A percentile compares a stretch with the other conserved stretches of the same genome.
phyloP scores from a whole-genome alignment of 1,139 yeast species.

The Taiozyma sp. region DNA sequence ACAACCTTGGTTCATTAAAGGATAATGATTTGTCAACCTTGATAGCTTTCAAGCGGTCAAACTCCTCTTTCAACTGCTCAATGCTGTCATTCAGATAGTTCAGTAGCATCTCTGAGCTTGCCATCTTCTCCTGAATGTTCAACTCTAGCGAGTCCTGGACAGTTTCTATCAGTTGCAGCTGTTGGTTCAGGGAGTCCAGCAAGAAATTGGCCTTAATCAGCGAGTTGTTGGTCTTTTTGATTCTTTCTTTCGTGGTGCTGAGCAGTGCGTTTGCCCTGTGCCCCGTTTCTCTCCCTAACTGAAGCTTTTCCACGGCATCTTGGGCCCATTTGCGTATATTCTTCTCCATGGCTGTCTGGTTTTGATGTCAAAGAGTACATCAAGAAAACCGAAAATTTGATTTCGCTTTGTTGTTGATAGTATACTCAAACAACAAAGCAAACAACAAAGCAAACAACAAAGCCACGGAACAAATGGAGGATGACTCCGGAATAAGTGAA shows the following conservation, averaged over 20 bases:
- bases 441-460: neutral
- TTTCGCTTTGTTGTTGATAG: neutral
- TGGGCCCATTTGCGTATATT: slow-evolving; percentile 24
- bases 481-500: neutral
- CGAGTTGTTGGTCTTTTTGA: slow-evolving; percentile 22
- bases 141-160: slow-evolving; percentile 28
- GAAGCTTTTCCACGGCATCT: slow-evolving; percentile 31
- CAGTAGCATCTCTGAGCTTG: slow-evolving; percentile 24
- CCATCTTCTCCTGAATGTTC: slow-evolving; percentile 24
- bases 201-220: slow-evolving; percentile 28
- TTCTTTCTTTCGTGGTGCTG: slow-evolving; percentile 16
- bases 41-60: slow-evolving; percentile 29
- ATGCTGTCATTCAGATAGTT: slow-evolving; percentile 25
- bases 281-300: slow-evolving; percentile 33
- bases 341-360: neutral
- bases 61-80: slow-evolving; percentile 28
- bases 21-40: slow-evolving; percentile 26
- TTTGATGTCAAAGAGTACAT: neutral
- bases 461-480: neutral
- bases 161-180: slow-evolving; percentile 29
- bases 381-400: neutral
- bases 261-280: slow-evolving; percentile 30
- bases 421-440: neutral
- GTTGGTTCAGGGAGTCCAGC: slow-evolving; percentile 30
- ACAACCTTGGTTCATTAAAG: slow-evolving; percentile 25